phyloP scores from a whole-genome alignment of 805 yeast species.

The Sugiyamaella americana region DNA sequence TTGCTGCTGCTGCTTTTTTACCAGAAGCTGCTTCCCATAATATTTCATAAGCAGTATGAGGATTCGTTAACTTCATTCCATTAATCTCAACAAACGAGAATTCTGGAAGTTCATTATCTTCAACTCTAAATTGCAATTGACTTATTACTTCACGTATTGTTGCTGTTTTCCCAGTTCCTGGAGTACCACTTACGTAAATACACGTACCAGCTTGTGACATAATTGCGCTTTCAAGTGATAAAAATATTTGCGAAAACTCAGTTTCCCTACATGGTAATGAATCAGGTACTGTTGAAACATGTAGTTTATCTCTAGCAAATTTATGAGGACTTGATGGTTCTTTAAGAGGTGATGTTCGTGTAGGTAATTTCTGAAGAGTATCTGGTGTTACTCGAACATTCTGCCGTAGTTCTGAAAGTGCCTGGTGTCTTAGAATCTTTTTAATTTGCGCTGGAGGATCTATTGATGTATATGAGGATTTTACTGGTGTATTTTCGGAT shows the following conservation, averaged over 20 bases:
- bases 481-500: conserved; percentile 3
- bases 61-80: conserved; percentile 77
- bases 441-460: conserved; percentile 8
- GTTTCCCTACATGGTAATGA: conserved; percentile 80
- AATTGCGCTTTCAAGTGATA: conserved; percentile 65
- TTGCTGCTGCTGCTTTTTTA: conserved; percentile 50
- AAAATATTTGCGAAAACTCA: conserved; percentile 66
- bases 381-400: conserved; percentile 6
- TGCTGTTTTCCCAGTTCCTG: conserved; percentile 97
- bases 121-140: conserved; percentile 46
- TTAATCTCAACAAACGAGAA: conserved; percentile 84
- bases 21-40: conserved; percentile 69
- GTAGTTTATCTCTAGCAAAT: conserved; percentile 29
- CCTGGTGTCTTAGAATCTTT: conserved; percentile 5
- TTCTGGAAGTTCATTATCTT: conserved; percentile 35
- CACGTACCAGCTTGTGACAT: conserved; percentile 71
- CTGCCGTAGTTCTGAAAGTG: conserved; percentile 7
- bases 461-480: background rate
- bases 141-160: conserved; percentile 81
- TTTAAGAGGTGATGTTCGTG: conserved; percentile 7
- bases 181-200: conserved; percentile 90
- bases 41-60: conserved; percentile 73
- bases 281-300: conserved; percentile 37
- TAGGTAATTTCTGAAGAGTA: conserved; percentile 6
- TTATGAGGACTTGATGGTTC: conserved; percentile 21